Base-by-base conservation (phyloP, 257 asterid species). In the Primulina tabacum region DNA sequence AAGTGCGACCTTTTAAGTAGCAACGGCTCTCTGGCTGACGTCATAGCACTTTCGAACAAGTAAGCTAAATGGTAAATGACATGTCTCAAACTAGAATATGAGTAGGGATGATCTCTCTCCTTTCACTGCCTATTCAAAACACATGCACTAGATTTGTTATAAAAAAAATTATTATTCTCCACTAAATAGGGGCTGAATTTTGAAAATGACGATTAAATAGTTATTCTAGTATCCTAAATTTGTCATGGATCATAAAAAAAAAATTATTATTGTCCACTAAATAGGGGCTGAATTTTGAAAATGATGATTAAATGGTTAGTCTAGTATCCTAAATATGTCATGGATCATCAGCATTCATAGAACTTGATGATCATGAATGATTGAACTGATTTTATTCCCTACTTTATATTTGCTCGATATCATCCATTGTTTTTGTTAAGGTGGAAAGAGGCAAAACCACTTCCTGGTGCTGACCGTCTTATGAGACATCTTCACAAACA, bases 381-480 rank as follows among this genome's bases (percentile, higher is more conserved):
- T 69, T 64, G 64, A 37, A 64, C 47, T 50, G 40, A 28, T 67
- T 34, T 35, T 65, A 52, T 56, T n/a, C 56, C 71, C 26, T 20
- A 63, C 40, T 34, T 38, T 64, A 2, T 61, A 52, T 59, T 70
- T 43, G 53, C 53, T 43, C 7, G 10, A 32, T 56, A 40, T 62
- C 65, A 7, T 52, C 14, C 6, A 40, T 20, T 74, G 68, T 77
- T 72, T 75, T 10, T 20, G 38, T 78, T 6, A 67, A 92, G 98
- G 85, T 88, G 95, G 97, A 64, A 60, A 71, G 76, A 78, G 77
- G 87, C 96, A 4, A 88, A 85, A 77, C 81, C 92, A 56, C 95
- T 92, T 78, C 98, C 98, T 18, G 97, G 97, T 61, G 98, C 86
- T 53, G 85, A 86, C 73, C 96, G 97, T 40, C 87, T 92, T 21